These are phyloP conservation scores for Asterochloris erici DNA, from an alignment of 139 green algal species.

Conservation along the genomic window DNA sequence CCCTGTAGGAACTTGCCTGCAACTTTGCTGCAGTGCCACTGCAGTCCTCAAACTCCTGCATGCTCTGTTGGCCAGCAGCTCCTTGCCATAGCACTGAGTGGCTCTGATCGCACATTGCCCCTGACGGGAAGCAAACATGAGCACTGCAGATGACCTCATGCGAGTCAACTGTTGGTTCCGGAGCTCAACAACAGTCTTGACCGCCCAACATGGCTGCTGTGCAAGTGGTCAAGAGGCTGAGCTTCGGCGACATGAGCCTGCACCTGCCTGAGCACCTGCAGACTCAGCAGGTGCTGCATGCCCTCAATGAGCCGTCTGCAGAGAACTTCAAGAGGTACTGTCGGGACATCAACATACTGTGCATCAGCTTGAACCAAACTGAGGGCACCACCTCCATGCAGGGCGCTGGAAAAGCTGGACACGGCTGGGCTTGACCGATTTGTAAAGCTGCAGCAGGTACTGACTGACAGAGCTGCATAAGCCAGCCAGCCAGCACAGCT, in stretches of 20 bases:
- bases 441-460: not conserved
- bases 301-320: constrained; percentile 6
- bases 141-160: no score
- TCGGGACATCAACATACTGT: not conserved
- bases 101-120: no score
- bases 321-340: constrained; percentile 28
- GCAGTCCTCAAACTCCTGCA: no score
- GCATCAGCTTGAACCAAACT: not conserved
- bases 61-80: no score
- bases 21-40: no score
- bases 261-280: constrained; percentile 13
- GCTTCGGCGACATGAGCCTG: constrained; percentile 11
- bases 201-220: no score
- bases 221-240: not conserved
- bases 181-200: no score
- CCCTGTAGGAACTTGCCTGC: no score
- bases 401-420: not conserved
- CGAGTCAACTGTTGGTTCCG: no score
- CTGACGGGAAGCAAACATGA: no score
- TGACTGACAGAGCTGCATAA: constrained; percentile 21
- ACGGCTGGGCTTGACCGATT: not conserved
- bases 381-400: not conserved
- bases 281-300: constrained; percentile 22
- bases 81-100: no score
- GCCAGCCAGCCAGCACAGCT: constrained; percentile 8